Evolutionary conservation across 2,329 filamentous ascomycete species (phyloP).

Genomic region (Monilinia fructigena): DNA sequence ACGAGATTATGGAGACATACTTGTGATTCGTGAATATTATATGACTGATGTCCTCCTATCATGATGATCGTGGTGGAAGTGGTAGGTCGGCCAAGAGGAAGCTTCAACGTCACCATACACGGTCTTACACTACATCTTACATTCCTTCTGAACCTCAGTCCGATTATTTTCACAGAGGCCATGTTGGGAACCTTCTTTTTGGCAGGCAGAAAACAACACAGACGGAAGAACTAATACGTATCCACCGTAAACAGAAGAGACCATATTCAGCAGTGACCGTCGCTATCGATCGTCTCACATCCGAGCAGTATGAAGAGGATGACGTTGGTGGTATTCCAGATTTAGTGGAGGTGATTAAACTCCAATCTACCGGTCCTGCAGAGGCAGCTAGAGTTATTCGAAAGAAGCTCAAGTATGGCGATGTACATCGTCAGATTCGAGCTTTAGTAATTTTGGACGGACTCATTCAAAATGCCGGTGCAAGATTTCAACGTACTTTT

Average conservation of each 20-base stretch:
- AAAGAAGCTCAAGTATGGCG: constrained; percentile 99
- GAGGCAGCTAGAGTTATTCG: constrained; percentile 90
- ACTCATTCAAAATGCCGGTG: constrained; percentile 89
- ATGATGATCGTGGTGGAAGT: constrained; percentile 2
- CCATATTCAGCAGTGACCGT: constrained; percentile 94
- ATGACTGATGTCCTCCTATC: constrained; percentile 14
- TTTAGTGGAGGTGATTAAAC: constrained; percentile 87
- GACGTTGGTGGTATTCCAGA: constrained; percentile 90
- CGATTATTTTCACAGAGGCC: constrained; percentile 17
- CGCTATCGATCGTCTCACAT: constrained; percentile 84
- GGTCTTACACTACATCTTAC: constrained; percentile 17
- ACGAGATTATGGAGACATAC: constrained; percentile 15
- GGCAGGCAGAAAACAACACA: constrained; percentile 19
- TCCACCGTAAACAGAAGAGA: constrained; percentile 58
- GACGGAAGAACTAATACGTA: constrained; percentile 19
- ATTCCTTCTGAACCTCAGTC: constrained; percentile 16
- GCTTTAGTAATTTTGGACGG: constrained; percentile 87
- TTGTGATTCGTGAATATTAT: constrained; percentile 11
- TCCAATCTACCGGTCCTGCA: constrained; percentile 80
- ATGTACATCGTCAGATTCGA: constrained; percentile 85
- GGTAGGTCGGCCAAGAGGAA: constrained; percentile 16
- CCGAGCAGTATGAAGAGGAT: constrained; percentile 86
- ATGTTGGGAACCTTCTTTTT: constrained; percentile 20
- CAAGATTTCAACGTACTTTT: constrained; percentile 81
- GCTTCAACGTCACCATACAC: constrained; percentile 17